Base-by-base conservation (phyloP, 1,284 basidiomycete species). In the Ustilago loliicola region DNA sequence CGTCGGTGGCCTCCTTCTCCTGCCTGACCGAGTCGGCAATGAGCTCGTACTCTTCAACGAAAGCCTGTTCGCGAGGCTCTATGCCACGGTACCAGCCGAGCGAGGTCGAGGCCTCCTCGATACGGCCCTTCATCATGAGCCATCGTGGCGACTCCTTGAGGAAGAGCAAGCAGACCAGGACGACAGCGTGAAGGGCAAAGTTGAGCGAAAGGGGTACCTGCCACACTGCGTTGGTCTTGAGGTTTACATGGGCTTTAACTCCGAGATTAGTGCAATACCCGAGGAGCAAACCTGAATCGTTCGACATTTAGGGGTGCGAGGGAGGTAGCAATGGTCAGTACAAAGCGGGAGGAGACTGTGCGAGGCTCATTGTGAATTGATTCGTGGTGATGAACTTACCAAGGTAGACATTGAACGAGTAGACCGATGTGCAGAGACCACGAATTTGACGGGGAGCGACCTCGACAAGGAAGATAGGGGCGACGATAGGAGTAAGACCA, bases 91-190 rank as follows among this genome's bases (percentile, higher is more conserved):
- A 77, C 70, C 64, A 77, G 15, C 40, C 55, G 15, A 95, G 90
- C 64, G 92, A 90, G 15, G 88, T 82, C 63, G 94, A 89, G 4
- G 93, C 86, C 6, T 73, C 63, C 3, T 89, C 90, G 62, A 91
- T 87, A 47, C 88, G 88, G 34, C 91, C 91, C 72, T 89, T 89
- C 88, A 92, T 92, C 88, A 95, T 89, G 59, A 92, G 90, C 90
- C 90, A 95, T 86, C 94, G 93, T 17, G 94, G 94, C 21, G 94
- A 95, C 88, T 91, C 85, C 87, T 91, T 90, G 61, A 90, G 87
- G 69, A 90, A 88, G 51, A 82, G 80, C 58, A 77, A 87, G 82
- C 89, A 87, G 77, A 89, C 45, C 21, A 81, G 63, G 38, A 87
- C 80, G 76, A 90, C 66, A 3, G 38, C n/a, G 48, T 77, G 74